Percentiles rank a stretch among this genome's conserved stretches.
These are phyloP conservation scores for Jamesozyma piceae DNA, from an alignment of 805 yeast genomes.

Conservation along the genomic window DNA sequence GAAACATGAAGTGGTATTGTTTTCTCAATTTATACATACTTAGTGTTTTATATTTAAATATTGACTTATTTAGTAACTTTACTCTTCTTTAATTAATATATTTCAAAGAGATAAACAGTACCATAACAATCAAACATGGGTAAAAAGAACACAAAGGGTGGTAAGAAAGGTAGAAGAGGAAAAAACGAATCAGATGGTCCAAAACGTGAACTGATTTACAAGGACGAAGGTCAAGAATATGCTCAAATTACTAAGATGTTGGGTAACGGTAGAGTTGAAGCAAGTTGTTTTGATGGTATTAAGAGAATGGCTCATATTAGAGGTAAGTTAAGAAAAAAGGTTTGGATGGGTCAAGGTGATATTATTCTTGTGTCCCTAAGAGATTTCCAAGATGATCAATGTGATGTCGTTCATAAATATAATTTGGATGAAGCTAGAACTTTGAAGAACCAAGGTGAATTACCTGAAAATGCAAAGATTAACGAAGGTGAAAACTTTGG, in stretches of 20 bases:
- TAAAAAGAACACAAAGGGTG: conserved; percentile 48
- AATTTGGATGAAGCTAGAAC: conserved; percentile 97
- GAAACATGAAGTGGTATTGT: background rate
- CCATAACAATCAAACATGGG: conserved; percentile 21
- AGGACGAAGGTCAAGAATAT: conserved; percentile 96
- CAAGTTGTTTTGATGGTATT: conserved; percentile 86
- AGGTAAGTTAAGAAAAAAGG: conserved; percentile 98
- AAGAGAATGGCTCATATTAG: conserved; percentile 96
- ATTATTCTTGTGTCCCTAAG: conserved; percentile 90
- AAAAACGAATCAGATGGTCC: conserved; percentile 86
- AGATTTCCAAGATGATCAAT: conserved; percentile 96
- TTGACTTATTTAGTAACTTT: too few species aligned
- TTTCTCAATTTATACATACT: background rate
- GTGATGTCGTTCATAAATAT: conserved; percentile 95
- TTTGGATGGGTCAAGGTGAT: conserved; percentile 99
- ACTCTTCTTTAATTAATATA: too few species aligned
- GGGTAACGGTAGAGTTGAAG: conserved; percentile 96
- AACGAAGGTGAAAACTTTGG: conserved; percentile 97
- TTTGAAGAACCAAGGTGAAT: conserved; percentile 88
- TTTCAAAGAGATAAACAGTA: too few species aligned
- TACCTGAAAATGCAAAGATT: conserved; percentile 94
- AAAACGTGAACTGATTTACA: conserved; percentile 86
- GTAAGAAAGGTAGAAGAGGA: conserved; percentile 93
- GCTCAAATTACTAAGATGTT: conserved; percentile 98
- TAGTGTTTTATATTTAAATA: too few species aligned